Evolutionary conservation across 1,284 basidiomycete species (phyloP), one percentile per base, ranked within the genome.

Genomic region (Microbotryum scabiosae): DNA sequence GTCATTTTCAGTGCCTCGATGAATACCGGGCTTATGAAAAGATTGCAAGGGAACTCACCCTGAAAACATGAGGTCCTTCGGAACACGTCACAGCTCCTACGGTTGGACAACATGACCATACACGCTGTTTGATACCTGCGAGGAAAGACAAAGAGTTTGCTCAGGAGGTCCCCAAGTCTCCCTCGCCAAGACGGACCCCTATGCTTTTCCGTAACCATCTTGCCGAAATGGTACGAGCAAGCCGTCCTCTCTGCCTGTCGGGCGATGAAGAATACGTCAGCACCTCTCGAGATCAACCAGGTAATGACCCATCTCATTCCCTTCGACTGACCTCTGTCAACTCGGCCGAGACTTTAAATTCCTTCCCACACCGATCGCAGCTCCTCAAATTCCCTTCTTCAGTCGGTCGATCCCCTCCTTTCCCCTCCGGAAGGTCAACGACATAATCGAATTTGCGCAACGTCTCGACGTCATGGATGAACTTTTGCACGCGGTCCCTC

Each of bases 191-290:
- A 70, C 79, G 56, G 70, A 83, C 90, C 87, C 64, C 84, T 81
- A 54, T 81, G 78, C 50, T 78, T 80, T 53, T 76, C 79, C 26
- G 77, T 78, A 69, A 80, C 80, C n/a, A 81, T 78, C 73, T 80
- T 84, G 0, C 90, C 91, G 84, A 87, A 90, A 73, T 96, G 92
- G 72, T 82, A 85, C 0, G 79, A 75, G 73, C 92, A 97, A 64
- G 85, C 81, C 2, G 83, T 81, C 18, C 80, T 79, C 48, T 82
- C 77, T 28, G 81, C 81, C 59, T 77, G 36, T 26, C 47, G 21
- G 6, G n/a, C 2, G 14, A 36, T 4, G 1, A 7, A 28, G 36
- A 4, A 30, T 28, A 16, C n/a, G 47, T 50, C 21, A 46, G 50
- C 3, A 3, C 32, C 16, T 30, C 36, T 10, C 20, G 26, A 30